Evolutionary conservation across 768 basidiomycete genomes (phyloP).

Genomic region (Coprinopsis sp.): DNA sequence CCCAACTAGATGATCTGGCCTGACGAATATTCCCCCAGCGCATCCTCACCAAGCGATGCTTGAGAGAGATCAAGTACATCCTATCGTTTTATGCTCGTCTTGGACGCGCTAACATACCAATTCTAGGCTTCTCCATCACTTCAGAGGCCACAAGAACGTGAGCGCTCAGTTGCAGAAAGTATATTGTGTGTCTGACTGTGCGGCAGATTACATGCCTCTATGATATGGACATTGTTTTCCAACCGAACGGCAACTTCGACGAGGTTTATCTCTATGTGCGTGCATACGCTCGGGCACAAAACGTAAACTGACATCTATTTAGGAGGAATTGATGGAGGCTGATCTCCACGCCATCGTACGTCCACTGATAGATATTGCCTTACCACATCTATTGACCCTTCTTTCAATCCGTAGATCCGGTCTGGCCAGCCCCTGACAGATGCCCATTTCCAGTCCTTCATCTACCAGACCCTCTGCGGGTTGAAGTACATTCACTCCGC

Average conservation of each 20-base stretch:
- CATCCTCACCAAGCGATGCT: conserved; percentile 93
- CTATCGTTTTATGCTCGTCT: conserved; percentile 7
- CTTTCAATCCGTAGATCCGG: conserved; percentile 49
- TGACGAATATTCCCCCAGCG: conserved; percentile 41
- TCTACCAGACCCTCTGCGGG: conserved; percentile 98
- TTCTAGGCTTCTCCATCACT: conserved; percentile 88
- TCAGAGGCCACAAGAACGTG: conserved; percentile 98
- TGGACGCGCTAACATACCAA: conserved; percentile 12
- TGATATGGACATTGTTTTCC: conserved; percentile 97
- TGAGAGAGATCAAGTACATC: conserved; percentile 80
- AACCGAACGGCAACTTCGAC: conserved; percentile 87
- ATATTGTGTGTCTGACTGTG: conserved; percentile 14
- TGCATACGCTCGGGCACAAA: conserved; percentile 9
- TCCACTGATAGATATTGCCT: background rate
- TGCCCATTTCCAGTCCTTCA: conserved; percentile 92
- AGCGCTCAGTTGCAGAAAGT: conserved; percentile 19
- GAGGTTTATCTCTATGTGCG: conserved; percentile 91
- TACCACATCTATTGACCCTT: background rate
- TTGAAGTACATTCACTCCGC: conserved; percentile 98
- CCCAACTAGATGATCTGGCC: no score
- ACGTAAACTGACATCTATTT: conserved; percentile 3
- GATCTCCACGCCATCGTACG: conserved; percentile 97
- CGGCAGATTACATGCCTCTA: conserved; percentile 90
- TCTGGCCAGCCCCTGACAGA: conserved; percentile 86
- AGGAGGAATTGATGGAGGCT: conserved; percentile 99